phyloP scores from a whole-genome alignment of 73 alveolate genomes.

The Urostyla sp. region DNA sequence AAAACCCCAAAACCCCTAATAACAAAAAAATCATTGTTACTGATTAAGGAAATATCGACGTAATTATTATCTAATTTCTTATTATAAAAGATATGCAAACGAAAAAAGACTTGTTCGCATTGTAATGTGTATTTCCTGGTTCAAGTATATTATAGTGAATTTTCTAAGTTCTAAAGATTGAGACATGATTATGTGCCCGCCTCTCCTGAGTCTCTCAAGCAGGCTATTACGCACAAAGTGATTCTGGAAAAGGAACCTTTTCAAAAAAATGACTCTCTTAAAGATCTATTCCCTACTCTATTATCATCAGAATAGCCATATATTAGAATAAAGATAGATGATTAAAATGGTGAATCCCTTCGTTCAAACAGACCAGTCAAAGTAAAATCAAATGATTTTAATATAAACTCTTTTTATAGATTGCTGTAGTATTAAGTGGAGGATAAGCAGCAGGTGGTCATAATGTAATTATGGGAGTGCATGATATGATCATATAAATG shows the following conservation, averaged over 20 bases:
- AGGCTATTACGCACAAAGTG: background rate
- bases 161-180: background rate
- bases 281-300: constrained; percentile 59
- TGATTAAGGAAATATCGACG: no score
- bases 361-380: constrained; percentile 51
- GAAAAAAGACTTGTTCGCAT: no score
- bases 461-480: constrained; percentile 97
- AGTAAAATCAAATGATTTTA: constrained; percentile 16
- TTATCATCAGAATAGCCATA: constrained; percentile 42
- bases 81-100: no score
- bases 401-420: constrained; percentile 37
- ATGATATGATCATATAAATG: constrained; percentile 85
- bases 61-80: no score
- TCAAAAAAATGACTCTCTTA: constrained; percentile 39
- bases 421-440: constrained; percentile 78
- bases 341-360: constrained; percentile 32
- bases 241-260: background rate
- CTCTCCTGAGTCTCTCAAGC: constrained; percentile 14
- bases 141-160: constrained; percentile 9
- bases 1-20: no score
- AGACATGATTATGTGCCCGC: constrained; percentile 25
- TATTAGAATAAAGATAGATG: constrained; percentile 44
- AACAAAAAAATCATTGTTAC: no score
- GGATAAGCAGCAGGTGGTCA: constrained; percentile 99
- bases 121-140: background rate